These are phyloP conservation scores for Malus orientalis DNA, from an alignment of 306 rosid genomes.

Conservation along the genomic window DNA sequence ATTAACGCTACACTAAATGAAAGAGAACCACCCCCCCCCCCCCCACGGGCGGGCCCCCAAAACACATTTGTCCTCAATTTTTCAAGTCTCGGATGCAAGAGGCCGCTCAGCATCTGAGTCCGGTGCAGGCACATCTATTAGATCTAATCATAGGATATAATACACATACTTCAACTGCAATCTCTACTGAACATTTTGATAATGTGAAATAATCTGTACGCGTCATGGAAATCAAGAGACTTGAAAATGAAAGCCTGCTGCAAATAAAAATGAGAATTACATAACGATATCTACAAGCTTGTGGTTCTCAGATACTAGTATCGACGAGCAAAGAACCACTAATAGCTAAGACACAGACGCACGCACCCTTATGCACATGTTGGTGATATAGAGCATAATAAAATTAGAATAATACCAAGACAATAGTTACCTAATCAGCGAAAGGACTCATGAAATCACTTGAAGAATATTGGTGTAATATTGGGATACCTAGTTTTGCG, in stretches of 20 bases:
- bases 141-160: constrained; percentile 14
- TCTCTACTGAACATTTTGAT: constrained; percentile 17
- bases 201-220: constrained; percentile 32
- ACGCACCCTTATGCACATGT: background rate
- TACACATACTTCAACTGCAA: constrained; percentile 9
- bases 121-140: constrained; percentile 18
- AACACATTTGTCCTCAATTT: background rate
- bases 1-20: background rate
- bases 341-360: background rate
- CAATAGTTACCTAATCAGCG: constrained; percentile 42
- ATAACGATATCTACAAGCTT: background rate
- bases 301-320: background rate
- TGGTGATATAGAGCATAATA: constrained; percentile 8
- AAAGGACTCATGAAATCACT: constrained; percentile 36
- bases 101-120: constrained; percentile 19
- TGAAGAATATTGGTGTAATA: constrained; percentile 31
- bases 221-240: constrained; percentile 17
- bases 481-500: constrained; percentile 27
- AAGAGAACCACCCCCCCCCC: constrained; percentile 4
- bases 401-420: background rate
- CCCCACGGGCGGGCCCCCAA: too few relatives aligned
- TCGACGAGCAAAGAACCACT: background rate
- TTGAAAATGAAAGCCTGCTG: constrained; percentile 26
- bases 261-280: constrained; percentile 18
- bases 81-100: background rate